phyloP scores from a whole-genome alignment of 495 filamentous ascomycete species.

The Podospora appendiculata region DNA sequence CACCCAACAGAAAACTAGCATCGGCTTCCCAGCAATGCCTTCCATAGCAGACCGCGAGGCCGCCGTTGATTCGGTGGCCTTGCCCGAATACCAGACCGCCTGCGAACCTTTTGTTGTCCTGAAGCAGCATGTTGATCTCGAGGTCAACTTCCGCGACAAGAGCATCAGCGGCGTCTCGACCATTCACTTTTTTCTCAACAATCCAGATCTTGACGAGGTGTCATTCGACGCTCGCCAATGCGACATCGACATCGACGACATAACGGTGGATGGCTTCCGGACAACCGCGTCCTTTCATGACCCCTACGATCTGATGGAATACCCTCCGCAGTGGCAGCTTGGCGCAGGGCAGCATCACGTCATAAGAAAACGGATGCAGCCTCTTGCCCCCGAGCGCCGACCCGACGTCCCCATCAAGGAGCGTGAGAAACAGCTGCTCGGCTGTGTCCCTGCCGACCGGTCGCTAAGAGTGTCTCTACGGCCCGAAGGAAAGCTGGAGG shows the following conservation, averaged over 20 bases:
- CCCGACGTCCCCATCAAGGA: slow-evolving; percentile 33
- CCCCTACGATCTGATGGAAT: slow-evolving; percentile 58
- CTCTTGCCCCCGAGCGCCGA: slow-evolving; percentile 46
- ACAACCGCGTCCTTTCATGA: slow-evolving; percentile 60
- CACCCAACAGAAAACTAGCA: too few species aligned
- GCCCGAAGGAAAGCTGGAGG: slow-evolving; percentile 20
- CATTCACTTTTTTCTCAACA: slow-evolving; percentile 66
- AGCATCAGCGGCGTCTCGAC: slow-evolving; percentile 72
- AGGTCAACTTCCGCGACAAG: slow-evolving; percentile 72
- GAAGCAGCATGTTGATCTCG: slow-evolving; percentile 81
- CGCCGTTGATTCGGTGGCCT: not conserved
- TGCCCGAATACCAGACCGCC: not conserved
- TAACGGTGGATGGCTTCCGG: slow-evolving; percentile 65
- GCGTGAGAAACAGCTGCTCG: slow-evolving; percentile 23
- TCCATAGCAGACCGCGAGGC: not conserved
- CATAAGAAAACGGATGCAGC: slow-evolving; percentile 56
- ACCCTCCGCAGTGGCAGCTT: slow-evolving; percentile 47
- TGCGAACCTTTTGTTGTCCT: slow-evolving; percentile 42
- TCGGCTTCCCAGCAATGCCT: not conserved
- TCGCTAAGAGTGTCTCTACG: slow-evolving; percentile 34
- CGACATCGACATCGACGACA: slow-evolving; percentile 49
- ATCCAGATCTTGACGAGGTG: slow-evolving; percentile 59
- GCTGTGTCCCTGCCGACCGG: slow-evolving; percentile 35
- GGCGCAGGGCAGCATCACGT: slow-evolving; percentile 73
- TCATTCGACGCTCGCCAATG: slow-evolving; percentile 82